Evolutionary conservation across 306 rosid species (phyloP).

Genomic region (Prunus mira): DNA sequence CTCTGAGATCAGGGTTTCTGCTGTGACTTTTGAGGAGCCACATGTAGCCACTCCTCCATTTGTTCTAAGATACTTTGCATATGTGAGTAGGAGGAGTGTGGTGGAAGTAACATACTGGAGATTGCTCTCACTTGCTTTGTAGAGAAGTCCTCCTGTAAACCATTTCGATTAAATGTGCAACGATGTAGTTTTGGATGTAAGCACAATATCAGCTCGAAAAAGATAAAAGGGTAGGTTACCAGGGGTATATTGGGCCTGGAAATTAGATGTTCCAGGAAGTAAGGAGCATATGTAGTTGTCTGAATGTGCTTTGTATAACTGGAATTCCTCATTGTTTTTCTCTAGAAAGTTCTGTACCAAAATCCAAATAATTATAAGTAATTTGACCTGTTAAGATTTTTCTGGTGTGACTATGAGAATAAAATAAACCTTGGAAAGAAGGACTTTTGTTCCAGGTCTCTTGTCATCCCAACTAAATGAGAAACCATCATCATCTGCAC

Average conservation of each 20-base stretch:
- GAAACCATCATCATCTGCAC: slow-evolving; percentile 73
- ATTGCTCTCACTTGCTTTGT: slow-evolving; percentile 73
- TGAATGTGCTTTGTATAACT: slow-evolving; percentile 67
- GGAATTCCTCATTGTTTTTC: slow-evolving; percentile 47
- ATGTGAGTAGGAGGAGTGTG: slow-evolving; percentile 53
- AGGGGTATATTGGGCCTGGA: slow-evolving; percentile 73
- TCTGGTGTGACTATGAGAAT: background rate
- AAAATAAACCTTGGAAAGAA: slow-evolving; percentile 63
- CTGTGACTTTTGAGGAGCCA: slow-evolving; percentile 43
- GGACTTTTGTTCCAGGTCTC: slow-evolving; percentile 75
- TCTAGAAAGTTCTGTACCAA: slow-evolving; percentile 57
- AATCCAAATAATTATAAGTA: background rate
- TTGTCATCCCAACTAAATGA: slow-evolving; percentile 94
- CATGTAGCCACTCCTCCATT: slow-evolving; percentile 41
- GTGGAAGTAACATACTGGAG: slow-evolving; percentile 79
- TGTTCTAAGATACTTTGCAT: slow-evolving; percentile 53
- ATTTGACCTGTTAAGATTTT: background rate
- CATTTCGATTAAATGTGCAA: background rate
- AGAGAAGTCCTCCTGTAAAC: slow-evolving; percentile 65
- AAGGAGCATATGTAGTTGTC: slow-evolving; percentile 80
- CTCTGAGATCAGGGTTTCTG: slow-evolving; percentile 34
- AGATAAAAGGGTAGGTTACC: slow-evolving; percentile 35
- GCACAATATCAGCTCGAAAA: background rate
- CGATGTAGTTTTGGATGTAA: background rate
- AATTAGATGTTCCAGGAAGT: slow-evolving; percentile 56